These are phyloP conservation scores for Houttuynia cordata DNA, from an alignment of 164 flowering plant species.

Conservation along the genomic window DNA sequence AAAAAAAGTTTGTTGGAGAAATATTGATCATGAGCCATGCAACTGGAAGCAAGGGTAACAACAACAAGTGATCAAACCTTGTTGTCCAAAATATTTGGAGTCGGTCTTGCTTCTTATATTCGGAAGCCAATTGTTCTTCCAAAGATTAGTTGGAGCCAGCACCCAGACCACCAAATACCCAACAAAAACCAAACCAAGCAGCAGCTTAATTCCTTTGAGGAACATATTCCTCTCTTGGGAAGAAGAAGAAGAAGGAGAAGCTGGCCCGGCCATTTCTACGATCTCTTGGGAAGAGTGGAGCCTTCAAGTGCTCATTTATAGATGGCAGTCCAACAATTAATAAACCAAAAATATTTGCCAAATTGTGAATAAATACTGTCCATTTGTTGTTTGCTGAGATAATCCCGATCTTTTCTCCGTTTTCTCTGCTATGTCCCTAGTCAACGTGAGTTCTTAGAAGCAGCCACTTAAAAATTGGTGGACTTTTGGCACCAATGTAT, in stretches of 20 bases:
- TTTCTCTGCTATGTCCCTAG: neutral
- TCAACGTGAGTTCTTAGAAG: too few species aligned
- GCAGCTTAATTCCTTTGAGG: neutral
- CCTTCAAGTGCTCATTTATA: neutral
- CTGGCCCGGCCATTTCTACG: neutral
- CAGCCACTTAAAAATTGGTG: too few species aligned
- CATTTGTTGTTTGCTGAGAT: neutral
- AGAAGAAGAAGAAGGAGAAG: neutral
- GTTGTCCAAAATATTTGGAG: neutral
- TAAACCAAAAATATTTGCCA: neutral
- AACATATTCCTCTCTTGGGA: neutral
- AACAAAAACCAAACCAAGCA: conserved; percentile 7
- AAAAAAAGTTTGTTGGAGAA: too few species aligned
- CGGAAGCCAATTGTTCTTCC: conserved; percentile 3
- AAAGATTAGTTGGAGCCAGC: conserved; percentile 4
- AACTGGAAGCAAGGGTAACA: neutral
- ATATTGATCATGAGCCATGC: neutral
- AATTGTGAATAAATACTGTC: neutral
- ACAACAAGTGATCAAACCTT: neutral
- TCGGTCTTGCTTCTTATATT: neutral
- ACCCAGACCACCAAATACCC: conserved; percentile 8
- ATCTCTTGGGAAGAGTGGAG: neutral
- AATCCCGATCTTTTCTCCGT: too few species aligned
- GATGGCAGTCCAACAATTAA: neutral
- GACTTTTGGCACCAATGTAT: too few species aligned